phyloP scores from a whole-genome alignment of 164 flowering plant genomes.

The Liriodendron chinense region DNA sequence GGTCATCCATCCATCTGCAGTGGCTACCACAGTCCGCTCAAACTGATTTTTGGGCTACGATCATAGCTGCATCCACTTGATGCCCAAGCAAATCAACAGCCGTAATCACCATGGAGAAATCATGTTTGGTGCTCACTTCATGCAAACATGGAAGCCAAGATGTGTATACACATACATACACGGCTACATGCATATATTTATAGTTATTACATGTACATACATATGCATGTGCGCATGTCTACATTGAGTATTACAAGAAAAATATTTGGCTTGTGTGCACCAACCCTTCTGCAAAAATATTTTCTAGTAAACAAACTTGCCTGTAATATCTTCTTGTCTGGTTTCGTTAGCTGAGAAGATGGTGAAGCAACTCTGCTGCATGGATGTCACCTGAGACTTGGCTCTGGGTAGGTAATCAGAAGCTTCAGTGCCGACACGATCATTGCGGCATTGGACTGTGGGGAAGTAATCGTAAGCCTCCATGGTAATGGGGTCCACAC shows the following conservation, averaged over 20 bases:
- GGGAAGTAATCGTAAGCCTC: conserved; percentile 52
- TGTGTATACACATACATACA: background rate
- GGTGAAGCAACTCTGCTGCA: conserved; percentile 38
- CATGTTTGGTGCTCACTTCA: background rate
- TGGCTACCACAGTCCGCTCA: too few species aligned
- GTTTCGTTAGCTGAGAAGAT: conserved; percentile 29
- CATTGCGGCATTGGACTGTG: conserved; percentile 11
- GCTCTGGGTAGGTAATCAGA: conserved; percentile 5
- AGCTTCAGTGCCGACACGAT: conserved; percentile 12
- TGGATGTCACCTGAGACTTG: conserved; percentile 15
- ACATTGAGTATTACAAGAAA: background rate
- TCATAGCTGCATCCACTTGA: background rate
- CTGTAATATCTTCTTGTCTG: conserved; percentile 23
- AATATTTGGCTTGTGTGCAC: background rate
- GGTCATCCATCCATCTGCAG: too few species aligned
- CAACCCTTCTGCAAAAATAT: background rate
- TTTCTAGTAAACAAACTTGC: conserved; percentile 20
- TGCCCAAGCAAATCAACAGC: background rate
- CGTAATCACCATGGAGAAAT: background rate
- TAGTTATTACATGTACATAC: too few species aligned
- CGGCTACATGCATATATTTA: too few species aligned
- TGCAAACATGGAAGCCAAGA: background rate
- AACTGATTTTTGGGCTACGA: too few species aligned
- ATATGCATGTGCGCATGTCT: background rate
- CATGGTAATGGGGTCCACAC: conserved; percentile 61